phyloP scores from a whole-genome alignment of 495 filamentous ascomycete genomes.

The Penicillium daleae region DNA sequence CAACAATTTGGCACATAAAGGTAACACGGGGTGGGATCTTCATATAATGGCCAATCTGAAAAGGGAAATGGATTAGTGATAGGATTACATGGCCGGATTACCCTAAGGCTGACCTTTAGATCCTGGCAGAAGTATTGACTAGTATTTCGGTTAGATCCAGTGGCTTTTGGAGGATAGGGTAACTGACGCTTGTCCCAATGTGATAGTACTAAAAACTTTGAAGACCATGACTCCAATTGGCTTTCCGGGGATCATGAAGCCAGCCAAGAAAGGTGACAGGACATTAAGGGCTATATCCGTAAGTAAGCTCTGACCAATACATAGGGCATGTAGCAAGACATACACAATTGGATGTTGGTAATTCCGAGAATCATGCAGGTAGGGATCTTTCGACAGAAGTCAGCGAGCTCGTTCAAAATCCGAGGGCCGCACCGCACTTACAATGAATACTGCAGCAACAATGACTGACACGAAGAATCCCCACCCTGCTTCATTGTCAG shows the following conservation, averaged over 20 bases:
- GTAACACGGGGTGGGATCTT: constrained; percentile 65
- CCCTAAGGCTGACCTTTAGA: constrained; percentile 19
- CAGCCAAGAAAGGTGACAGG: constrained; percentile 63
- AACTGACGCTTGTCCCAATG: constrained; percentile 47
- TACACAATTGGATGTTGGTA: constrained; percentile 53
- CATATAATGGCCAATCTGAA: constrained; percentile 64
- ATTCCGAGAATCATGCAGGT: constrained; percentile 53
- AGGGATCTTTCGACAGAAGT: constrained; percentile 20
- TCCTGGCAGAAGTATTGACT: constrained; percentile 26
- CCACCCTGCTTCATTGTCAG: constrained; percentile 51
- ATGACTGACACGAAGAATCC: constrained; percentile 57
- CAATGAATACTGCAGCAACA: constrained; percentile 28
- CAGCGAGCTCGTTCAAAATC: neutral
- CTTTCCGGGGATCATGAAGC: constrained; percentile 64
- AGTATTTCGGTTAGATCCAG: neutral
- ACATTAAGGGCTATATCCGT: constrained; percentile 56
- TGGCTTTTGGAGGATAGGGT: too few relatives aligned
- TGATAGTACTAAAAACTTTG: constrained; percentile 69
- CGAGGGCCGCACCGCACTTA: constrained; percentile 2
- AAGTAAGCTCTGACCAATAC: neutral
- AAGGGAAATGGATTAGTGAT: constrained; percentile 19
- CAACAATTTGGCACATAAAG: constrained; percentile 65
- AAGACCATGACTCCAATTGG: constrained; percentile 68
- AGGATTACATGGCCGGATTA: constrained; percentile 17
- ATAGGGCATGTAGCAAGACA: neutral